Evolutionary conservation across 2,329 filamentous ascomycete genomes (phyloP).

Genomic region (Chrysoporthe cubensis): DNA sequence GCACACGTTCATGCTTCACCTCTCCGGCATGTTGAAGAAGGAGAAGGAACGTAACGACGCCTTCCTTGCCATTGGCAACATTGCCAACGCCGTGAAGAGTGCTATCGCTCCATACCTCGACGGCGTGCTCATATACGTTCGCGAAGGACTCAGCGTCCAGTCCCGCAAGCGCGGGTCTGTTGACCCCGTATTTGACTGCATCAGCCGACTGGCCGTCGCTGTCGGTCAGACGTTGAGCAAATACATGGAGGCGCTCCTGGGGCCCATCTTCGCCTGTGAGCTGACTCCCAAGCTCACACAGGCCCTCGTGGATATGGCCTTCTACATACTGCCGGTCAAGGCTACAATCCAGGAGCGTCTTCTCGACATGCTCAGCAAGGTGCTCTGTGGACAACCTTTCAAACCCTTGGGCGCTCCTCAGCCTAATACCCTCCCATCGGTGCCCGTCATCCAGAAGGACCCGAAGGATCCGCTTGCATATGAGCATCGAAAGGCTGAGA

Average conservation of each 20-base stretch:
- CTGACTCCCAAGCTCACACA: conserved; percentile 92
- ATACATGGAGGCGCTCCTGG: conserved; percentile 93
- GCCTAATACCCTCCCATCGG: conserved; percentile 75
- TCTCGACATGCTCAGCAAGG: conserved; percentile 91
- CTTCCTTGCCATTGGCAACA: conserved; percentile 93
- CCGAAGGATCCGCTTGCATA: conserved; percentile 82
- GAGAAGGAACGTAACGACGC: conserved; percentile 93
- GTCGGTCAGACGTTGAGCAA: conserved; percentile 97
- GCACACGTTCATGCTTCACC: conserved; percentile 95
- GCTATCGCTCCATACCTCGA: conserved; percentile 95
- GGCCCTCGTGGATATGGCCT: conserved; percentile 96
- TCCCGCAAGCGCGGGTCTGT: conserved; percentile 68
- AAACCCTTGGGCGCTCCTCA: conserved; percentile 89
- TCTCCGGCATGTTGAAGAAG: conserved; percentile 91
- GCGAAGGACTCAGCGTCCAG: conserved; percentile 84
- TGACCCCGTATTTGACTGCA: conserved; percentile 92
- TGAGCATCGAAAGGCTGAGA: conserved; percentile 80
- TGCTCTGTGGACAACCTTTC: conserved; percentile 90
- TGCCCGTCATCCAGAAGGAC: conserved; percentile 85
- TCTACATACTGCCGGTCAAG: conserved; percentile 96
- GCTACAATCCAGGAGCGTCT: conserved; percentile 91
- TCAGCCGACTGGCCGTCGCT: conserved; percentile 92
- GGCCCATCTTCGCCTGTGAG: conserved; percentile 96
- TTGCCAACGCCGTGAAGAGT: conserved; percentile 94
- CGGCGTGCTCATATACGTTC: conserved; percentile 88